These are phyloP conservation scores for Stephania japonica DNA, from an alignment of 164 flowering plant genomes.

Conservation along the genomic window DNA sequence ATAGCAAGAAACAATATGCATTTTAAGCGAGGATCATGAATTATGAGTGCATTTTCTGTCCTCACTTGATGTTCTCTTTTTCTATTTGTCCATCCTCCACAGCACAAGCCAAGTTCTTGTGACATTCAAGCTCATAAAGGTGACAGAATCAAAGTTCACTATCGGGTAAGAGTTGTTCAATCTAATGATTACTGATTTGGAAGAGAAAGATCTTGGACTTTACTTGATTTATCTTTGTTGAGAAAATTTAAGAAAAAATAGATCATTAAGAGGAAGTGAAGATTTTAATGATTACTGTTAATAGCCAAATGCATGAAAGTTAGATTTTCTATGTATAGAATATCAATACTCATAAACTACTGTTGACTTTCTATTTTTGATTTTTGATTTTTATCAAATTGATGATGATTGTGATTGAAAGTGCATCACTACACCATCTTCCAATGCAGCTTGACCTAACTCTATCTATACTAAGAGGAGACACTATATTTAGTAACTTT, in stretches of 20 bases:
- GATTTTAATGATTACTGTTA: too few relatives aligned
- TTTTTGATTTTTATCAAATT: too few relatives aligned
- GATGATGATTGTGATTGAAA: background rate
- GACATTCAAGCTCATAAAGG: slow-evolving; percentile 93
- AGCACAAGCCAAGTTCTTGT: slow-evolving; percentile 76
- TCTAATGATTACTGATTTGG: background rate
- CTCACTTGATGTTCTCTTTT: background rate
- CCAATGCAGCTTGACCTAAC: too few relatives aligned
- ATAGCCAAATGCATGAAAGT: too few relatives aligned
- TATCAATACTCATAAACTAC: too few relatives aligned
- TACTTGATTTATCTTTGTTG: background rate
- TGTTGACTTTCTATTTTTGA: background rate
- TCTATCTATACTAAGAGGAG: too few relatives aligned
- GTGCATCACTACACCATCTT: too few relatives aligned
- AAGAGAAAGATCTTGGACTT: background rate
- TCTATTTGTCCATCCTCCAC: slow-evolving; percentile 17
- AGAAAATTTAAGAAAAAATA: too few relatives aligned
- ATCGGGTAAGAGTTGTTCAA: slow-evolving; percentile 47
- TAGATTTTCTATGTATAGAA: too few relatives aligned
- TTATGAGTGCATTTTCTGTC: background rate
- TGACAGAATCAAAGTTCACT: slow-evolving; percentile 83
- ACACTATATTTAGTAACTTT: too few relatives aligned
- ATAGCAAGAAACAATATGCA: background rate
- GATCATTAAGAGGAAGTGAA: background rate
- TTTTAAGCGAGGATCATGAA: background rate